Evolutionary conservation across 2,329 filamentous ascomycete genomes (phyloP).

Genomic region (Cercospora sesami): DNA sequence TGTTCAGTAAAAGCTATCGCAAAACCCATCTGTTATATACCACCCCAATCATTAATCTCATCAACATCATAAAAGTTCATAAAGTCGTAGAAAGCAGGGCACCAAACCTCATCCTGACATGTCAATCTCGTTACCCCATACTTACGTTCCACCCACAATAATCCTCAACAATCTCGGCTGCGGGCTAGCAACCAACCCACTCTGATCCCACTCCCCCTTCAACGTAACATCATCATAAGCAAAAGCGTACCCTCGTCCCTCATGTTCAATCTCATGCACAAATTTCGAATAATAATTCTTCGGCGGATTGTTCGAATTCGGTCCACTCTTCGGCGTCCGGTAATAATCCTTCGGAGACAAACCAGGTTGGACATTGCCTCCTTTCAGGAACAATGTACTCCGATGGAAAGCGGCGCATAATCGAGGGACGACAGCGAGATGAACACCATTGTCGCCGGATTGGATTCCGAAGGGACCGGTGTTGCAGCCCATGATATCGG

Average conservation of each 20-base stretch:
- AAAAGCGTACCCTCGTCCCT: constrained; percentile 65
- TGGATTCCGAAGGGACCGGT: constrained; percentile 59
- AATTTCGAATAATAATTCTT: constrained; percentile 59
- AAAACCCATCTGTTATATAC: neutral
- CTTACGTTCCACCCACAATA: constrained; percentile 47
- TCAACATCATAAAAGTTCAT: neutral
- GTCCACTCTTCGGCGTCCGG: constrained; percentile 44
- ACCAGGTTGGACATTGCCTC: constrained; percentile 51
- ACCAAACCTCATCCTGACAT: too few species aligned
- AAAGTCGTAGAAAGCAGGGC: too few species aligned
- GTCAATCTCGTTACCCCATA: too few species aligned
- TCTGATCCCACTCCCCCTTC: constrained; percentile 47
- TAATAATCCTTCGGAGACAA: constrained; percentile 41
- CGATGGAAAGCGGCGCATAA: constrained; percentile 75
- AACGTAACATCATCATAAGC: constrained; percentile 67
- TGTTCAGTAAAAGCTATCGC: neutral
- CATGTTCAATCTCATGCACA: constrained; percentile 60
- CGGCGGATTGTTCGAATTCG: constrained; percentile 17
- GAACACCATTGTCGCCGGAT: constrained; percentile 42
- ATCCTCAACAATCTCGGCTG: constrained; percentile 49
- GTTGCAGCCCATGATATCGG: constrained; percentile 68
- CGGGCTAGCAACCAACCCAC: constrained; percentile 49
- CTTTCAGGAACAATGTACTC: constrained; percentile 60
- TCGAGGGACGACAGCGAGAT: constrained; percentile 65
- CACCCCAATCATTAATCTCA: neutral